Base-by-base conservation (phyloP, 305 asterid genomes). In the Plantago lanceolata region DNA sequence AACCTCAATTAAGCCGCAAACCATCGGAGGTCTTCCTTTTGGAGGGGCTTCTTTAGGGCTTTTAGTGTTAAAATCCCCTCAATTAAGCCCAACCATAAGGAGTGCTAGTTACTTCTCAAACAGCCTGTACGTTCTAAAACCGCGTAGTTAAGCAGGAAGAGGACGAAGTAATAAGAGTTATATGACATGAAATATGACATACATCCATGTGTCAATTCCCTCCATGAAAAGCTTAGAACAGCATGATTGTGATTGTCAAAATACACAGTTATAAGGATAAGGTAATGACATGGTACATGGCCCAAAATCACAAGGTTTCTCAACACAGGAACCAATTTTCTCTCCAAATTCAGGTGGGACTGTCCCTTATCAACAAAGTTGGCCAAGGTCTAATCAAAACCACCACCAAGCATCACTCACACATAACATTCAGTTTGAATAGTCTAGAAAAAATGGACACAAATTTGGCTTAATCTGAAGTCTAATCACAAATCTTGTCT, bases 401-500 rank as follows among this genome's bases (percentile, higher is more conserved):
- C 8, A 28, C 43, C 60, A 55, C n/a, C 58, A 21, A 55, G 33
- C 9, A 28, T 37, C 60, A 54, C 59, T 55, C 60, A 28, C 37
- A 26, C 37, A 37, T 37, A 37, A 37, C 8, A 37, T 8, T 53
- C 59, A 24, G n/a, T 24, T 6, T 24, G 59, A 53, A 53, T 12
- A 55, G 21, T 55, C 60, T 53, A 12, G 17, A 12, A 50, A 50
- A 3, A 51, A 51, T 24, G 24, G 57, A 17, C 29, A 51, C 11
- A 29, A 49, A 49, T 5, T 8, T 48, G 1, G 49, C 49, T 5
- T 48, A 50, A 50, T 19, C 56, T 50, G 0, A 55, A 28, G n/a
- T 55, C 20, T 28, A 55, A 15, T 37, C 60, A 55, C 60, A 55
- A 28, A 55, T 55, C 44, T 26, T 54, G 59, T 26, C 59, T 53